Conservation (phyloP, 768 basidiomycete genomes). For the Leccinum uliginosum region DNA sequence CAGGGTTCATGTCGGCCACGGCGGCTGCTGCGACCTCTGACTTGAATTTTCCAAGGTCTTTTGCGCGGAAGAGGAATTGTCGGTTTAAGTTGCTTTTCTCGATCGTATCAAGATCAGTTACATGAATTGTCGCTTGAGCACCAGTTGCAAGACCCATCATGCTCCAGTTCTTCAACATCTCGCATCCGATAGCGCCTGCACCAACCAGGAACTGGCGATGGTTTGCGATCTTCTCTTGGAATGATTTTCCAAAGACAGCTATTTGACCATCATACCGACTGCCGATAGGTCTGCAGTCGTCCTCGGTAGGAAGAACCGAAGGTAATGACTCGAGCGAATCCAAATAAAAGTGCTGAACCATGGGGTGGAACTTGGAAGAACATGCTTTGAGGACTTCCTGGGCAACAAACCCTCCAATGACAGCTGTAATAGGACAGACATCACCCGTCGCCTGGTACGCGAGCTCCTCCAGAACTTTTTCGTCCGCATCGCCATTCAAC, state of each 20-base stretch:
- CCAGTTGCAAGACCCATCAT: constrained; percentile 95
- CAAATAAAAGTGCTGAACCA: constrained; percentile 93
- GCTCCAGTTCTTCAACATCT: constrained; percentile 99
- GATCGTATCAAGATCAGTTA: constrained; percentile 97
- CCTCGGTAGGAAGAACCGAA: constrained; percentile 64
- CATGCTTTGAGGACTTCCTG: constrained; percentile 97
- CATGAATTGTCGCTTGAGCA: constrained; percentile 74
- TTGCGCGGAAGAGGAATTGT: constrained; percentile 95
- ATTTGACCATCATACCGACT: constrained; percentile 93
- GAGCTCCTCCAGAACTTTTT: constrained; percentile 78
- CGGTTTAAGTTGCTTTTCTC: constrained; percentile 99
- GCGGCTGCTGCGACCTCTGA: constrained; percentile 89
- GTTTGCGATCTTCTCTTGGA: constrained; percentile 89
- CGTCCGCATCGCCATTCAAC: constrained; percentile 69
- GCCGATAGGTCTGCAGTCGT: constrained; percentile 75
- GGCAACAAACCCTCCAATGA: constrained; percentile 95
- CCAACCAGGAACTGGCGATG: constrained; percentile 96
- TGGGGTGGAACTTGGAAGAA: constrained; percentile 97
- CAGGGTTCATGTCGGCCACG: constrained; percentile 94
- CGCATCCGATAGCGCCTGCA: constrained; percentile 98
- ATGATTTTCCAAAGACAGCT: constrained; percentile 89
- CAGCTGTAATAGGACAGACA: constrained; percentile 84
- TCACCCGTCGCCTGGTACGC: constrained; percentile 91
- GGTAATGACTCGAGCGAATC: constrained; percentile 97
- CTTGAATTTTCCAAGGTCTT: constrained; percentile 97